A percentile compares a stretch with the other conserved stretches of the same genome.
Evolutionary conservation across 2,329 filamentous ascomycete species (phyloP).

Genomic region (Coniochaeta hoffmannii): DNA sequence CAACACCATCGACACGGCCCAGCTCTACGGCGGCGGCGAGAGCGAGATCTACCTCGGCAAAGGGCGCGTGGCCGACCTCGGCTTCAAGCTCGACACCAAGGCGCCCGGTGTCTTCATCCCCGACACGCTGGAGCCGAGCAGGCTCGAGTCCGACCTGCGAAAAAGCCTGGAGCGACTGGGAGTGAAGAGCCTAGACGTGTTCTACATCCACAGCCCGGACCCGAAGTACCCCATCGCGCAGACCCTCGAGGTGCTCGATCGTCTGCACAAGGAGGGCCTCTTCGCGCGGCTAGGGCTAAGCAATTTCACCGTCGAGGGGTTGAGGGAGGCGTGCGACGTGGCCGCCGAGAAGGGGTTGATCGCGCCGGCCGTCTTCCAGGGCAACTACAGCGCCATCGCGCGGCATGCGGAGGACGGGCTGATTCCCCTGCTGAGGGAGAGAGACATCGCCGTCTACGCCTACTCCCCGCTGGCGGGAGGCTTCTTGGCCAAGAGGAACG

Average conservation of each 20-base stretch:
- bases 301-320: constrained; percentile 29
- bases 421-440: constrained; percentile 26
- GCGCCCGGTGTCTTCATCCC: constrained; percentile 6
- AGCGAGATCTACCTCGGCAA: constrained; percentile 8
- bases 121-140: constrained; percentile 1
- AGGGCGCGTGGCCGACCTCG: not conserved
- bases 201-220: constrained; percentile 34
- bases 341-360: constrained; percentile 25
- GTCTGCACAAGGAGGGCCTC: constrained; percentile 26
- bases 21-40: constrained; percentile 5
- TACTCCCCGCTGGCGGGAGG: constrained; percentile 28
- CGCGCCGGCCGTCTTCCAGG: constrained; percentile 30
- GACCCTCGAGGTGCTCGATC: constrained; percentile 26
- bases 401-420: constrained; percentile 26
- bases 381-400: constrained; percentile 29
- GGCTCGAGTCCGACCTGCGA: not conserved
- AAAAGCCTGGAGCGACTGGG: constrained; percentile 6
- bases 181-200: constrained; percentile 21
- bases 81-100: constrained; percentile 8
- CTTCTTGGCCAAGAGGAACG: constrained; percentile 21
- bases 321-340: constrained; percentile 25
- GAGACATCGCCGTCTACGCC: constrained; percentile 27
- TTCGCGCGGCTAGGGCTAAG: constrained; percentile 31
- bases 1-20: constrained; percentile 9
- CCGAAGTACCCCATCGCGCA: constrained; percentile 29